Percentiles rank a stretch among this genome's conserved stretches.
Evolutionary conservation across 164 flowering plant species (phyloP).

Genomic region (Dillenia turbinata): DNA sequence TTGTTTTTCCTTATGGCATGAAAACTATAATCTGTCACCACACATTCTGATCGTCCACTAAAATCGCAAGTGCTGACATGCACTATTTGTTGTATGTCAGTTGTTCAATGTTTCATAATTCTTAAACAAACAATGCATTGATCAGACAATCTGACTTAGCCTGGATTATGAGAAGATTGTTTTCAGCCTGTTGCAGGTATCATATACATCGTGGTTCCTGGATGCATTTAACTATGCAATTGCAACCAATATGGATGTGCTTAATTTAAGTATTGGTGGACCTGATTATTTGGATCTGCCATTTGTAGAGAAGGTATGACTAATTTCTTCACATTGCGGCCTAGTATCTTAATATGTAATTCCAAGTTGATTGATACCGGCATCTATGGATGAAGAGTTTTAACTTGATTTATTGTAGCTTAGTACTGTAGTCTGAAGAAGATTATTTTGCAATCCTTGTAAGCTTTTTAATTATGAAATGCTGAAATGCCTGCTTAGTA

Average conservation of each 20-base stretch:
- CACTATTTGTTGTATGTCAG: too few relatives aligned
- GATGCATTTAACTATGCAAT: constrained; percentile 99
- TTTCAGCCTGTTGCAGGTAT: constrained; percentile 98
- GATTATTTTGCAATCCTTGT: too few relatives aligned
- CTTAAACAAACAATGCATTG: too few relatives aligned
- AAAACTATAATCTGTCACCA: too few relatives aligned
- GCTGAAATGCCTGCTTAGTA: too few relatives aligned
- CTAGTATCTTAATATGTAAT: background rate
- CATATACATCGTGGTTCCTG: constrained; percentile 99
- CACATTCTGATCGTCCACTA: too few relatives aligned
- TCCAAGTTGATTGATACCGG: too few relatives aligned
- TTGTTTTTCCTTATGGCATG: too few relatives aligned
- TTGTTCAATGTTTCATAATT: too few relatives aligned
- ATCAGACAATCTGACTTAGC: constrained; percentile 8
- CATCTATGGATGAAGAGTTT: too few relatives aligned
- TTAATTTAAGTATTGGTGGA: constrained; percentile 97
- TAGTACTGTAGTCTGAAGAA: background rate
- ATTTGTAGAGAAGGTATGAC: constrained; percentile 89
- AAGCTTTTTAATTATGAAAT: too few relatives aligned
- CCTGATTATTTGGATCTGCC: constrained; percentile 99
- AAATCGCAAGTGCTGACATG: too few relatives aligned
- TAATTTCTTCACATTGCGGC: background rate
- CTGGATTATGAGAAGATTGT: constrained; percentile 65
- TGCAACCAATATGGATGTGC: constrained; percentile 91
- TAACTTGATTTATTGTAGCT: background rate